Evolutionary conservation across 208 protist species (phyloP).

Genomic region (Crithidia expoeki): DNA sequence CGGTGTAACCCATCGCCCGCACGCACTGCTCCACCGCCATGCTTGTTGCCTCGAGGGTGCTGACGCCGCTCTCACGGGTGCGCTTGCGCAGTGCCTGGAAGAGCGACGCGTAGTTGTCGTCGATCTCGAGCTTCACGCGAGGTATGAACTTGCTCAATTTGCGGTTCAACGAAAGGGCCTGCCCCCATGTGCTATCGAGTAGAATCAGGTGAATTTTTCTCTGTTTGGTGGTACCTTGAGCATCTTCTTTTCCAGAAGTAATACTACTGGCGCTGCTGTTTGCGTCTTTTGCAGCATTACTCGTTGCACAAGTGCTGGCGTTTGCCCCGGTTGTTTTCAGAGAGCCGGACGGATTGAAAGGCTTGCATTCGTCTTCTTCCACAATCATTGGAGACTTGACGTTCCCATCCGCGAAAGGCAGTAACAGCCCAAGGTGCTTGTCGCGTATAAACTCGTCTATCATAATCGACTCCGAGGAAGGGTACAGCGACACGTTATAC

Average conservation of each 20-base stretch:
- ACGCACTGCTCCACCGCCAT: constrained; percentile 81
- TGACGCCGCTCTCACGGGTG: constrained; percentile 72
- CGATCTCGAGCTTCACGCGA: constrained; percentile 59
- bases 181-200: constrained; percentile 82
- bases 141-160: constrained; percentile 63
- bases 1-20: constrained; percentile 32
- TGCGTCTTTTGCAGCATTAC: not conserved
- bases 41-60: constrained; percentile 80
- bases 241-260: not conserved
- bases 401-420: not conserved
- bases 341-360: too few relatives aligned
- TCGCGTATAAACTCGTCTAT: constrained; percentile 25
- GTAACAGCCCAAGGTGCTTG: constrained; percentile 1
- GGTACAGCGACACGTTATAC: constrained; percentile 55
- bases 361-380: too few relatives aligned
- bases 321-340: too few relatives aligned
- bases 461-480: constrained; percentile 25
- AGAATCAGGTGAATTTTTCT: constrained; percentile 66
- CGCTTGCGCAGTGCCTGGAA: constrained; percentile 75
- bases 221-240: not conserved
- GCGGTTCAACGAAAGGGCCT: constrained; percentile 77
- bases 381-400: not conserved
- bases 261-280: not conserved
- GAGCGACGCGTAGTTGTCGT: constrained; percentile 58
- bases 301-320: too few relatives aligned